Evolutionary conservation across 768 basidiomycete species (phyloP).

Genomic region (Pisolithus orientalis): DNA sequence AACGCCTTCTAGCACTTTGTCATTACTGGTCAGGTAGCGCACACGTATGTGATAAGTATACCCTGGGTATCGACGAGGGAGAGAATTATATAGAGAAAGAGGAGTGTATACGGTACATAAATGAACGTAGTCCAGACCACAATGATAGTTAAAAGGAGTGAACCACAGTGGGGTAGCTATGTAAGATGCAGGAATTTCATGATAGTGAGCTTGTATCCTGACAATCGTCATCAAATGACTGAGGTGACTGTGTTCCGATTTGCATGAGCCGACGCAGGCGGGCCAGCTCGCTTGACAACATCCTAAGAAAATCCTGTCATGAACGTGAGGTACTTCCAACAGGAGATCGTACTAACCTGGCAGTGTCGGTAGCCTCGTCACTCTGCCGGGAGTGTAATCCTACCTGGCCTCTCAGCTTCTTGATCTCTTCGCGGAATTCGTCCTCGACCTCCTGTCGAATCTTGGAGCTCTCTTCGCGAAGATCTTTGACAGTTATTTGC

Average conservation of each 20-base stretch:
- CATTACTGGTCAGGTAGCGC: background rate
- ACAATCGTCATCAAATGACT: slow-evolving; percentile 7
- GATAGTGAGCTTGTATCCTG: slow-evolving; percentile 9
- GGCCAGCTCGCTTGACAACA: slow-evolving; percentile 56
- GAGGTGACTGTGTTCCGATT: slow-evolving; percentile 34
- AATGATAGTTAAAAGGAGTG: slow-evolving; percentile 1
- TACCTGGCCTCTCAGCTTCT: slow-evolving; percentile 44
- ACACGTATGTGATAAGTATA: slow-evolving; percentile 5
- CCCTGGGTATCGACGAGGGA: slow-evolving; percentile 23
- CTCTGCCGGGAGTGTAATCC: slow-evolving; percentile 49
- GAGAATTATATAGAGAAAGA: slow-evolving; percentile 12
- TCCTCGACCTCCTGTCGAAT: slow-evolving; percentile 54
- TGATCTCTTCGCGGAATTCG: slow-evolving; percentile 53
- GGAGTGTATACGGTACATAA: slow-evolving; percentile 29
- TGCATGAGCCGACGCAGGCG: slow-evolving; percentile 72
- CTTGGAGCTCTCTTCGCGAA: slow-evolving; percentile 45
- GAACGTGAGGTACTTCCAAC: background rate
- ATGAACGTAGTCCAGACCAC: slow-evolving; percentile 21
- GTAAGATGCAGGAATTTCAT: slow-evolving; percentile 5
- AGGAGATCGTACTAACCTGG: slow-evolving; percentile 41
- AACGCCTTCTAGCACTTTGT: too few species aligned
- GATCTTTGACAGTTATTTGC: slow-evolving; percentile 40
- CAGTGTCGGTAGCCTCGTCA: slow-evolving; percentile 53
- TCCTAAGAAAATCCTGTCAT: slow-evolving; percentile 29
- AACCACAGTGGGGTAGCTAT: slow-evolving; percentile 5